These are phyloP conservation scores for Lasiodiplodia gonubiensis DNA, from an alignment of 2,329 filamentous ascomycete genomes.

Conservation along the genomic window DNA sequence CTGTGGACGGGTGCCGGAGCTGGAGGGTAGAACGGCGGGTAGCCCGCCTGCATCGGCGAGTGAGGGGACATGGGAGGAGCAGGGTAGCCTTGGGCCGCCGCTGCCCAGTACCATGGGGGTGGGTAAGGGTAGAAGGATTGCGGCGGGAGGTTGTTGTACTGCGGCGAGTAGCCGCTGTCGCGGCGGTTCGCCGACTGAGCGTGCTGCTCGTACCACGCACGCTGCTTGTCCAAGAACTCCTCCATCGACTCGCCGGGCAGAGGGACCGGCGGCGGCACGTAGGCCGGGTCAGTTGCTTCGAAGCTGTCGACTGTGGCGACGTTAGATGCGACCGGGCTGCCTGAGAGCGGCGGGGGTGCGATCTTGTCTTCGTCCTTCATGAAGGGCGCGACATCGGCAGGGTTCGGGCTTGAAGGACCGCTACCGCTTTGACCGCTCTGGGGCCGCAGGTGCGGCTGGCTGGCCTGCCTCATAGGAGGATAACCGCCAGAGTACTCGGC, in stretches of 20 bases:
- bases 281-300: background rate
- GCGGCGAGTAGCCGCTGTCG: conserved; percentile 22
- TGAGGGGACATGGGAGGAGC: background rate
- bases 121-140: conserved; percentile 21
- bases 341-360: background rate
- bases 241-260: conserved; percentile 17
- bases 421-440: background rate
- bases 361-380: background rate
- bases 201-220: conserved; percentile 19
- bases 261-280: conserved; percentile 4
- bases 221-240: conserved; percentile 15
- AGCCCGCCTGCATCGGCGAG: background rate
- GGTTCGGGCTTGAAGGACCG: conserved; percentile 12
- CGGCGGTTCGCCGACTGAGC: conserved; percentile 3
- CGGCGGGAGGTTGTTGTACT: conserved; percentile 11
- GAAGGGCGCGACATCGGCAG: background rate
- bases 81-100: background rate
- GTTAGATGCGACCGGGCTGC: conserved; percentile 4
- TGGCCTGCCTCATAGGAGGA: conserved; percentile 1
- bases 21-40: conserved; percentile 2
- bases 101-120: conserved; percentile 10
- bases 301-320: conserved; percentile 9
- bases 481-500: background rate
- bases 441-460: conserved; percentile 13
- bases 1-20: background rate